These are phyloP conservation scores for Penicillium ochrochloron DNA, from an alignment of 495 filamentous ascomycete genomes.

Conservation along the genomic window DNA sequence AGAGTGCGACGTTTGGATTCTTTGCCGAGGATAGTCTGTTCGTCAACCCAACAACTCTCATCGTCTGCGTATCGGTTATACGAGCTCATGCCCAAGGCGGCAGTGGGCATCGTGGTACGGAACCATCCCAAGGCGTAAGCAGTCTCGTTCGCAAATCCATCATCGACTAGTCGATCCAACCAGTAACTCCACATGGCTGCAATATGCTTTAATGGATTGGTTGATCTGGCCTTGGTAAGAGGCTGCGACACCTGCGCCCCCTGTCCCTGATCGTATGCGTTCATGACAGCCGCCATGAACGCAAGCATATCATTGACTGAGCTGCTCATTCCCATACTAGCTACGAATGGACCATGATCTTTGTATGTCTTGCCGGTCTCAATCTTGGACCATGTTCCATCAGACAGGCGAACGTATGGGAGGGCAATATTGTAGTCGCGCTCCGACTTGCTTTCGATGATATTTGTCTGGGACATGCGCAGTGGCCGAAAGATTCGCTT, in stretches of 20 bases:
- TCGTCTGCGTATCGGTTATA: slow-evolving; percentile 18
- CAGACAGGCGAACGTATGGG: background rate
- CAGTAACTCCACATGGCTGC: slow-evolving; percentile 21
- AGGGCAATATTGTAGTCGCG: background rate
- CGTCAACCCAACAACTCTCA: background rate
- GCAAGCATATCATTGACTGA: slow-evolving; percentile 22
- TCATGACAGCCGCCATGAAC: slow-evolving; percentile 15
- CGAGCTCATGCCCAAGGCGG: slow-evolving; percentile 19
- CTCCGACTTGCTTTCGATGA: background rate
- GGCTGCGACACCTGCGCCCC: background rate
- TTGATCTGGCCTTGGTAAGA: background rate
- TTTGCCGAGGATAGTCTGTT: slow-evolving; percentile 20
- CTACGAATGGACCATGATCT: background rate
- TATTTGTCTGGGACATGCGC: background rate
- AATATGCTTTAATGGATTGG: slow-evolving; percentile 27
- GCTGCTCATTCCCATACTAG: slow-evolving; percentile 2
- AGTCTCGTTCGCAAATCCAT: slow-evolving; percentile 17
- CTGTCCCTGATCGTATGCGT: background rate
- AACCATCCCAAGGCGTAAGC: slow-evolving; percentile 27
- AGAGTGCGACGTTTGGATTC: slow-evolving; percentile 9
- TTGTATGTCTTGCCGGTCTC: background rate
- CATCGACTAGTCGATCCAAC: slow-evolving; percentile 24
- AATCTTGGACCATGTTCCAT: background rate
- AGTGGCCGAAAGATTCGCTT: slow-evolving; percentile 47
- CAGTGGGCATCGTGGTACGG: slow-evolving; percentile 20